Evolutionary conservation across 2,329 filamentous ascomycete genomes (phyloP).

Genomic region (Alternaria gansuensis): DNA sequence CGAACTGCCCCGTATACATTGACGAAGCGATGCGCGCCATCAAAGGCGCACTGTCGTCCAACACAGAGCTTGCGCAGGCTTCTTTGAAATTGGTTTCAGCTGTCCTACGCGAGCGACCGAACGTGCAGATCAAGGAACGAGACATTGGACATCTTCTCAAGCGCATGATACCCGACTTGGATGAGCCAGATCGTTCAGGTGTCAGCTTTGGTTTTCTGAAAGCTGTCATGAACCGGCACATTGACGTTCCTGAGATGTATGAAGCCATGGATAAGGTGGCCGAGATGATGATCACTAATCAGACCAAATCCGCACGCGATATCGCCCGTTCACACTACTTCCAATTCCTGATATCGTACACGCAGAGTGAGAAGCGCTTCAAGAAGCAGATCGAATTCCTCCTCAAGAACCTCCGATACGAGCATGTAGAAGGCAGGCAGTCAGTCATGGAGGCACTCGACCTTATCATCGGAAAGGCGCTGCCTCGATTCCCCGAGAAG

Average conservation of each 20-base stretch:
- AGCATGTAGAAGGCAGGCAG: conserved; percentile 84
- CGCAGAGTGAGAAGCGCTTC: conserved; percentile 89
- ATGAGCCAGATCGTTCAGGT: conserved; percentile 90
- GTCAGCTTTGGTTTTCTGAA: conserved; percentile 94
- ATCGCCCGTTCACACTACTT: conserved; percentile 89
- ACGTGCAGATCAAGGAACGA: conserved; percentile 78
- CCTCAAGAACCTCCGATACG: conserved; percentile 88
- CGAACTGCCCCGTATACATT: conserved; percentile 78
- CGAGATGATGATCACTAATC: conserved; percentile 94
- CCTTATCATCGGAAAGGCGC: conserved; percentile 79
- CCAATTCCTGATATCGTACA: conserved; percentile 93
- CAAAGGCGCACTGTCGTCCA: conserved; percentile 78
- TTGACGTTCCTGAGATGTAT: conserved; percentile 88
- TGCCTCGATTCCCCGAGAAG: conserved; percentile 65
- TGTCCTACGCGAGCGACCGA: conserved; percentile 80
- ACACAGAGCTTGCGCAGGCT: conserved; percentile 84
- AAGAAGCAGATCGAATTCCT: conserved; percentile 88
- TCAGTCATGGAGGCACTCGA: conserved; percentile 94
- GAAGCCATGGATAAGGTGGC: conserved; percentile 85
- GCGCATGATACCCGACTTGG: conserved; percentile 85
- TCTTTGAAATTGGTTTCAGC: conserved; percentile 88
- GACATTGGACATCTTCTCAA: conserved; percentile 84
- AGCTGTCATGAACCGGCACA: conserved; percentile 82
- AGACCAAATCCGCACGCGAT: conserved; percentile 86
- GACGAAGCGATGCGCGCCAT: conserved; percentile 86